These are phyloP conservation scores for Beta corolliflora DNA, from an alignment of 179 eudicot genomes.

Conservation along the genomic window DNA sequence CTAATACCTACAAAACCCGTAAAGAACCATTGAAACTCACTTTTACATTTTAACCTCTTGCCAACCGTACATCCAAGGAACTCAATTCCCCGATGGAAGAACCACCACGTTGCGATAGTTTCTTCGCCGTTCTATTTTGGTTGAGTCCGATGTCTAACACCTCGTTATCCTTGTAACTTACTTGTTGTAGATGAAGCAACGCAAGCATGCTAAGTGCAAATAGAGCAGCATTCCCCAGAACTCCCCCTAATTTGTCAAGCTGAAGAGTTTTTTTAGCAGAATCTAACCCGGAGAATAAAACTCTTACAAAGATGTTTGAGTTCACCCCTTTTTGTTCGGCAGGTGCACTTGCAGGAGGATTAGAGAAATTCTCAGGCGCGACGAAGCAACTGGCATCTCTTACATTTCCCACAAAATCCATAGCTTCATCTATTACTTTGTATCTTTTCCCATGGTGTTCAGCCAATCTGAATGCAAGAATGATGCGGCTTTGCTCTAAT, in stretches of 20 bases:
- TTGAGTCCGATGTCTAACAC: constrained; percentile 31
- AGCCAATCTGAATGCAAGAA: constrained; percentile 75
- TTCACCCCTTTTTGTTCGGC: constrained; percentile 40
- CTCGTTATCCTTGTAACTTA: constrained; percentile 39
- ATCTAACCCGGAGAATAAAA: constrained; percentile 45
- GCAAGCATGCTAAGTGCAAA: constrained; percentile 85
- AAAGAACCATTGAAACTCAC: background rate
- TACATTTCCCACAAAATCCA: constrained; percentile 73
- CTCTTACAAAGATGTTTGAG: constrained; percentile 46
- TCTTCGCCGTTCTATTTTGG: constrained; percentile 41
- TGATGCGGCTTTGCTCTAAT: constrained; percentile 77
- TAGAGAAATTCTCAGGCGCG: constrained; percentile 43
- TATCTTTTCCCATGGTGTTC: constrained; percentile 85
- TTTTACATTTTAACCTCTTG: constrained; percentile 77
- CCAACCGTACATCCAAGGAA: constrained; percentile 71
- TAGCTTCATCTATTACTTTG: constrained; percentile 85
- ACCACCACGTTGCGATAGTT: constrained; percentile 29
- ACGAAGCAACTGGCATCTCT: constrained; percentile 52
- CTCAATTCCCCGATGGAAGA: constrained; percentile 32
- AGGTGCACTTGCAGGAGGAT: constrained; percentile 40
- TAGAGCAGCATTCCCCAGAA: constrained; percentile 82
- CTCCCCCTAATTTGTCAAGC: constrained; percentile 62
- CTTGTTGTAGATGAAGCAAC: constrained; percentile 67
- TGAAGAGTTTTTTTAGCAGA: constrained; percentile 60
- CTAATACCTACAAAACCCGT: constrained; percentile 19